Evolutionary conservation across 768 basidiomycete genomes (phyloP), one percentile per base, ranked within the genome.

Genomic region (Fistulinella prunicolor): DNA sequence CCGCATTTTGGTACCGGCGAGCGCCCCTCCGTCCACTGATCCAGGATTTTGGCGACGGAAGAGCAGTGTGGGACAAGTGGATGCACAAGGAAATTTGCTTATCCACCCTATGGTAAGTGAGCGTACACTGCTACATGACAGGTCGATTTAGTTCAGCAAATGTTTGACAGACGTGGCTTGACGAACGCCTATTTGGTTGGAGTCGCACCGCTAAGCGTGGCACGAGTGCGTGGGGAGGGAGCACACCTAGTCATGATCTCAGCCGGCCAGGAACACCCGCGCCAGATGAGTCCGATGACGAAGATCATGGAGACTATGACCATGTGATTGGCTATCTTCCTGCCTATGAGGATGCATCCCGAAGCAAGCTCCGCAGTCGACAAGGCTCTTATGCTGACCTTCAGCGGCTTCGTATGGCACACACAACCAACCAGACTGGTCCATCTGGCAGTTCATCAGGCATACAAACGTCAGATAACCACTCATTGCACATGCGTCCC

Each of bases 141-240:
- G 23, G 24, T 35, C 37, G 26, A 26, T 29, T 55, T n/a, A 46
- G 49, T 24, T 20, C 26, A 34, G 28, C 34, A 38, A 21, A 38
- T 47, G n/a, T 17, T 23, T 35, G 40, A 22, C 61, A 81, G 73
- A 84, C 86, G 13, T 95, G 92, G 92, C 78, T 95, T 14, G 93
- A 96, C 65, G 94, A 95, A 68, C 83, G 89, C 8, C 76, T 96
- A 21, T 96, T 95, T 62, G 94, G 93, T 37, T 95, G 90, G 93
- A 84, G 83, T 65, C 77, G 81, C 44, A 89, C 85, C 56, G 79
- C 88, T 1, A 72, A 70, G 41, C 81, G 80, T 40, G 89, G 91
- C n/a, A 90, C 89, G 3, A 89, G 85, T 58, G 89, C 82, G n/a
- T 94, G 91, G 92, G 81, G 81, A 26, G 87, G 81, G 16, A 64